phyloP scores from a whole-genome alignment of 1,284 basidiomycete species.

The Coriolopsis trogii region DNA sequence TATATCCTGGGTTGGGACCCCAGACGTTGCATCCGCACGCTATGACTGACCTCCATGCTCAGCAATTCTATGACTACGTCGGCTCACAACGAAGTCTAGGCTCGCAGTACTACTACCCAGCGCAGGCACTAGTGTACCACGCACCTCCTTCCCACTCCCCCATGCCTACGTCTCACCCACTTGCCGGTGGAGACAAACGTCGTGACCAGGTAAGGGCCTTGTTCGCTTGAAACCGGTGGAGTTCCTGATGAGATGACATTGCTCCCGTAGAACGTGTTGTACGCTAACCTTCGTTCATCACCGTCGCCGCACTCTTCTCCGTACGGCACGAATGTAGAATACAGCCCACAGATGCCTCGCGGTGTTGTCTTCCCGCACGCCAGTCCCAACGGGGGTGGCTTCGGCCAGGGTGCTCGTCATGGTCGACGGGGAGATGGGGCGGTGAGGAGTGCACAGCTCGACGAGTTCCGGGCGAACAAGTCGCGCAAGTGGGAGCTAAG shows the following conservation, averaged over 20 bases:
- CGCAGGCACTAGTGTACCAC: constrained; percentile 63
- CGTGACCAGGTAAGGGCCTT: constrained; percentile 53
- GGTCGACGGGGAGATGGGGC: constrained; percentile 42
- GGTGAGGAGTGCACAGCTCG: constrained; percentile 72
- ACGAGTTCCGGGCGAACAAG: constrained; percentile 86
- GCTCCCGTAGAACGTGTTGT: constrained; percentile 44
- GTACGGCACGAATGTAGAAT: constrained; percentile 50
- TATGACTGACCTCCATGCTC: constrained; percentile 46
- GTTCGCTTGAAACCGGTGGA: background rate
- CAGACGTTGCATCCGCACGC: constrained; percentile 48
- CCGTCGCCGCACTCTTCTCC: constrained; percentile 45
- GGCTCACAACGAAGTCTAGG: constrained; percentile 46
- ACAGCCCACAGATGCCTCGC: constrained; percentile 47
- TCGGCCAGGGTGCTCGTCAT: constrained; percentile 35
- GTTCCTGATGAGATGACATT: constrained; percentile 37
- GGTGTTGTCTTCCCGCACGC: constrained; percentile 42
- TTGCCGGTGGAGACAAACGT: constrained; percentile 58
- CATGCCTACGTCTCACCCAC: constrained; percentile 49
- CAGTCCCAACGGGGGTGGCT: constrained; percentile 20
- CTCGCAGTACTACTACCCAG: constrained; percentile 65
- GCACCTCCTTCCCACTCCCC: constrained; percentile 51
- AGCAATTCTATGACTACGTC: constrained; percentile 67
- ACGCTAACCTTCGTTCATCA: constrained; percentile 43
- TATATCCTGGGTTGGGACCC: constrained; percentile 50
- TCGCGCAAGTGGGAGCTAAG: constrained; percentile 79